Percentiles rank a stretch among this genome's conserved stretches.
phyloP scores from a whole-genome alignment of 768 basidiomycete genomes.

The Mycena galericulata region DNA sequence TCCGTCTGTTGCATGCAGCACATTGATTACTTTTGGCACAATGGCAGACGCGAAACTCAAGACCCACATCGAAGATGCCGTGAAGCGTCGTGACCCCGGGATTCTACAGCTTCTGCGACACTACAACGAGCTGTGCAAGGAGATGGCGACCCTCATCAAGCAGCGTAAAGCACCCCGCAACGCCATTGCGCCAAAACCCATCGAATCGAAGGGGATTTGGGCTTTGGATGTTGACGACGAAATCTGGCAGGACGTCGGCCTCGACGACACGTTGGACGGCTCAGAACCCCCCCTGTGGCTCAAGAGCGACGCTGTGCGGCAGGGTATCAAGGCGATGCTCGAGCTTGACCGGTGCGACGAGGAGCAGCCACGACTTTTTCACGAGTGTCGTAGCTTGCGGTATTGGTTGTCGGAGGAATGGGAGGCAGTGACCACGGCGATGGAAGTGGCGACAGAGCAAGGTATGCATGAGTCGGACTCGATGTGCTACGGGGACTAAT shows the following conservation, averaged over 20 bases:
- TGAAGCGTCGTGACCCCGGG: no score
- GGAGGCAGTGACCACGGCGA: background rate
- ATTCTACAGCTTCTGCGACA: no score
- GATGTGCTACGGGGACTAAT: no score
- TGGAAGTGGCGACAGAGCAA: background rate
- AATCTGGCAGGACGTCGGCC: constrained; percentile 50
- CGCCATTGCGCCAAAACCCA: constrained; percentile 38
- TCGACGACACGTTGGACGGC: constrained; percentile 36
- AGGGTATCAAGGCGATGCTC: constrained; percentile 47
- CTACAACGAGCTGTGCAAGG: constrained; percentile 45
- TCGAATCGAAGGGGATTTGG: constrained; percentile 41
- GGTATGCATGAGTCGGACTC: no score
- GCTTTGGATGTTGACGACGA: constrained; percentile 50
- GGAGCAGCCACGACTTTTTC: constrained; percentile 29
- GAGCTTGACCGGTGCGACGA: constrained; percentile 43
- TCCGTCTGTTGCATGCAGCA: no score
- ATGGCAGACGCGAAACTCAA: constrained; percentile 28
- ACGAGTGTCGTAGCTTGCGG: constrained; percentile 34
- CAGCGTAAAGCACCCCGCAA: constrained; percentile 37
- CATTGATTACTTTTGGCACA: no score
- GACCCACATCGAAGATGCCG: constrained; percentile 39
- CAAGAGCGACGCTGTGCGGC: constrained; percentile 38
- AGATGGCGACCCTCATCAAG: constrained; percentile 37
- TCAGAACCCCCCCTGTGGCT: constrained; percentile 42
- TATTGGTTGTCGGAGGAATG: constrained; percentile 28